Percentiles rank a stretch among this genome's conserved stretches.
Conservation (phyloP, 2,329 filamentous ascomycete species). For the Neonectria magnoliae region DNA sequence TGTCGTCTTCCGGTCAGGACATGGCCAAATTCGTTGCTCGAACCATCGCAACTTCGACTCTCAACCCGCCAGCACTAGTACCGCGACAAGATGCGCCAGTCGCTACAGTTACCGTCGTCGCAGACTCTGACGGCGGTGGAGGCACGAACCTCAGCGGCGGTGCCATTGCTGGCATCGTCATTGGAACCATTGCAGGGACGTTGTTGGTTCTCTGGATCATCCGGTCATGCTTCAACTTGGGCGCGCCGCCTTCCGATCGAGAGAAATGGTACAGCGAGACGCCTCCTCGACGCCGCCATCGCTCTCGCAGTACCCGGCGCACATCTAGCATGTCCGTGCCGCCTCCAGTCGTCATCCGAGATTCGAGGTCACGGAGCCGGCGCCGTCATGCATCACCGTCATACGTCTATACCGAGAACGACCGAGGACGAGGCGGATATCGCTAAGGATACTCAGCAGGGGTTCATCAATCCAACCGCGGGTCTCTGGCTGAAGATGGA, state of each 20-base stretch:
- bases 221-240: constrained; percentile 55
- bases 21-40: background rate
- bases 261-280: constrained; percentile 46
- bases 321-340: constrained; percentile 40
- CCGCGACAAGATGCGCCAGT: constrained; percentile 30
- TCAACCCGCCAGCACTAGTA: constrained; percentile 18
- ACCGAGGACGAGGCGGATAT: constrained; percentile 19
- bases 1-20: background rate
- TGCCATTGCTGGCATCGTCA: constrained; percentile 62
- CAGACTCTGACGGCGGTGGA: constrained; percentile 30
- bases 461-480: background rate
- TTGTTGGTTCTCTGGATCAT: constrained; percentile 59
- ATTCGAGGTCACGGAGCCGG: constrained; percentile 34
- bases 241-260: constrained; percentile 47
- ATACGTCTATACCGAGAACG: constrained; percentile 29
- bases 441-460: background rate
- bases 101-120: constrained; percentile 47
- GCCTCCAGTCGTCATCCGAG: constrained; percentile 36
- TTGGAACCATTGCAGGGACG: constrained; percentile 58
- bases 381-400: constrained; percentile 28
- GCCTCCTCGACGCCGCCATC: constrained; percentile 36
- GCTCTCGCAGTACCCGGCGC: constrained; percentile 36
- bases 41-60: background rate
- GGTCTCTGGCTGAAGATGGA: background rate
- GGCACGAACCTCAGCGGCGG: constrained; percentile 53